Evolutionary conservation across 495 filamentous ascomycete species (phyloP), one percentile per base, ranked within the genome.

Genomic region (Xylaria acuta): DNA sequence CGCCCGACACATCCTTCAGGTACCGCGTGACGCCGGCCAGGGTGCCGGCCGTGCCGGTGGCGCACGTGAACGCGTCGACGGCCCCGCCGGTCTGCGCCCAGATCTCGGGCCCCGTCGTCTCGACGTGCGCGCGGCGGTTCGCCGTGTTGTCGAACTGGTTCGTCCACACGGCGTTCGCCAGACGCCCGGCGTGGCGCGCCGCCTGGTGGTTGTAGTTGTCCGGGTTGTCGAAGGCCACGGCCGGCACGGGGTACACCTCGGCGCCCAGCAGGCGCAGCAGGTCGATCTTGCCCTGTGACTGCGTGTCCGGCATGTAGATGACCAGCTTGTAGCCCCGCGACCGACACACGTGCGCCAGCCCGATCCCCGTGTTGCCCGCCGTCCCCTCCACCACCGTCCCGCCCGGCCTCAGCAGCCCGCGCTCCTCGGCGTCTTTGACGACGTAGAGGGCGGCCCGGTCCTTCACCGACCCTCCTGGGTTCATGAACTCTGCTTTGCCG

Each of bases 281-380:
- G 81, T 99, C 97, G 78, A 99, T 92, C 85, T 99, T 99, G 76
- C 95, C 96, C 81, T 97, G 96, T 53, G 94, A 97, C 82, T 99
- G 96, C 51, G 96, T 98, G 85, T 99, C 91, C 75, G 96, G 96
- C 96, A 99, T 99, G 88, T 98, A 99, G 78, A 99, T 99, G 67
- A 98, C 94, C 27, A 97, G 89, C 78, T 92, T 89, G 87, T 99
- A 98, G 34, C 96, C 97, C 78, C 92, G 93, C 34, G 92, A 92
- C 54, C 96, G 90, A 81, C 96, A 99, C 32, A 99, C 96, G 82
- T 99, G 96, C 54, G 96, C 96, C 20, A 99, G 90, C 7, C 96
- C 96, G 82, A 99, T 99, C 54, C 96, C 96, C 14, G 96, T 99
- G 85, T 99, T 99, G 43, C 96, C 96, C 2, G 96, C 96, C 1